A percentile compares a stretch with the other conserved stretches of the same genome.
phyloP scores from a whole-genome alignment of 805 yeast species.

The Zygosaccharomyces siamensis region DNA sequence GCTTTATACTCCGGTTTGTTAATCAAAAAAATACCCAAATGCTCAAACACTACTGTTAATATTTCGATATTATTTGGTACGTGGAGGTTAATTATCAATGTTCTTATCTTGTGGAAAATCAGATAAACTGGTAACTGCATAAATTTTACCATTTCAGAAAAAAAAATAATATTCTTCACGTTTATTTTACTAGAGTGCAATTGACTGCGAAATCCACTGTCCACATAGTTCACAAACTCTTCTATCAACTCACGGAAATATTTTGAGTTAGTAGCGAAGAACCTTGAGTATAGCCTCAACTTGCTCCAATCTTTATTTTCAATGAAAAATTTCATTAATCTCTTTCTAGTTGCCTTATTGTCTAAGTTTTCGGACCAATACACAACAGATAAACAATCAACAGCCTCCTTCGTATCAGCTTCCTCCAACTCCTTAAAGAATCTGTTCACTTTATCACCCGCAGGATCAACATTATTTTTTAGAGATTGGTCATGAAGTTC shows the following conservation, averaged over 20 bases:
- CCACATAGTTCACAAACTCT: conserved; percentile 51
- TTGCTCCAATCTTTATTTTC: conserved; percentile 45
- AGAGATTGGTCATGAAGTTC: conserved; percentile 30
- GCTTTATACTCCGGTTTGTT: conserved; percentile 51
- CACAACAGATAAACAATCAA: conserved; percentile 44
- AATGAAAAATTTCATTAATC: conserved; percentile 53
- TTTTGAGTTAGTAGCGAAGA: conserved; percentile 55
- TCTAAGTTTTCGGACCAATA: conserved; percentile 51
- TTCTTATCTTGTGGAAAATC: conserved; percentile 66
- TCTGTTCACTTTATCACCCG: conserved; percentile 31
- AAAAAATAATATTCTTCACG: conserved; percentile 55
- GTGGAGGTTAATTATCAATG: conserved; percentile 48
- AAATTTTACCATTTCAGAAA: conserved; percentile 74
- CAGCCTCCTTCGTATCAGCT: conserved; percentile 43
- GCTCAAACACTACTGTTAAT: conserved; percentile 64
- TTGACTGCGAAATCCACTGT: conserved; percentile 56
- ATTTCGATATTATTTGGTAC: conserved; percentile 62
- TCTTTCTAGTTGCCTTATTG: conserved; percentile 66
- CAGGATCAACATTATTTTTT: conserved; percentile 12
- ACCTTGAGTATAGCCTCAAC: conserved; percentile 54
- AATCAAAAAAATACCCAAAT: conserved; percentile 62
- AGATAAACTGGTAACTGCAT: conserved; percentile 65
- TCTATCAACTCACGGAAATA: conserved; percentile 47
- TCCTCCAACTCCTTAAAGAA: conserved; percentile 43
- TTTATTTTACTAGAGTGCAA: conserved; percentile 49